A percentile compares a stretch with the other conserved stretches of the same genome.
Conservation (phyloP, 1,139 yeast genomes). For the Insectozyma bohioensis region DNA sequence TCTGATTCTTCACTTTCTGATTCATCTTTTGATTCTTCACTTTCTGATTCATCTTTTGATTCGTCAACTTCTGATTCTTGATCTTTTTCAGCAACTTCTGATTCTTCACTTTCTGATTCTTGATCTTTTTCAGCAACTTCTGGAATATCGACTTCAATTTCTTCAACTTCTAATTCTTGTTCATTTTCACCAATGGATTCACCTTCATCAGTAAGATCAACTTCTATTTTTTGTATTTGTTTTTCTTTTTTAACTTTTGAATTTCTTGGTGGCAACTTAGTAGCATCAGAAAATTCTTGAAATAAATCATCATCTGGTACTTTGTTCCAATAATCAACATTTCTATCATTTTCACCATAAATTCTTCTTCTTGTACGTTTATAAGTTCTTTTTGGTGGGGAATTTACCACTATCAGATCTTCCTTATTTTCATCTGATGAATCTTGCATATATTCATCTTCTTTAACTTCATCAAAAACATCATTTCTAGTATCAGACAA, state of each 20-base stretch:
- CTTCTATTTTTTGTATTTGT: not conserved
- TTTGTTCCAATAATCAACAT: slow-evolving; percentile 26
- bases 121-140: slow-evolving; percentile 12
- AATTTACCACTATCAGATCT: slow-evolving; percentile 1
- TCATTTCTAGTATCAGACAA: no score
- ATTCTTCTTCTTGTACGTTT: slow-evolving; percentile 8
- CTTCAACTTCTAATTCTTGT: slow-evolving; percentile 1
- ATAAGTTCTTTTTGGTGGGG: slow-evolving; percentile 4
- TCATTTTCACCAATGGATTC: not conserved
- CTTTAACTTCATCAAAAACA: not conserved
- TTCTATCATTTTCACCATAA: slow-evolving; percentile 17
- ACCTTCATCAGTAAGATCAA: not conserved
- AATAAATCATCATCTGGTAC: slow-evolving; percentile 24
- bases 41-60: not conserved
- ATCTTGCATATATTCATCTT: not conserved
- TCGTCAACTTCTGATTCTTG: slow-evolving; percentile 2
- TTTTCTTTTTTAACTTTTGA: not conserved
- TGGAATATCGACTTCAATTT: slow-evolving; percentile 2
- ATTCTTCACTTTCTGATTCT: slow-evolving; percentile 5
- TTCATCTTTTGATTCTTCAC: not conserved
- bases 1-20: not conserved
- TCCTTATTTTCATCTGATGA: not conserved
- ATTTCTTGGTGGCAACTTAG: slow-evolving; percentile 7
- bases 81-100: slow-evolving; percentile 1
- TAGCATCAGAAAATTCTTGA: slow-evolving; percentile 20